These are phyloP conservation scores for Talinum fruticosum DNA, from an alignment of 148 eudicot genomes.

Conservation along the genomic window DNA sequence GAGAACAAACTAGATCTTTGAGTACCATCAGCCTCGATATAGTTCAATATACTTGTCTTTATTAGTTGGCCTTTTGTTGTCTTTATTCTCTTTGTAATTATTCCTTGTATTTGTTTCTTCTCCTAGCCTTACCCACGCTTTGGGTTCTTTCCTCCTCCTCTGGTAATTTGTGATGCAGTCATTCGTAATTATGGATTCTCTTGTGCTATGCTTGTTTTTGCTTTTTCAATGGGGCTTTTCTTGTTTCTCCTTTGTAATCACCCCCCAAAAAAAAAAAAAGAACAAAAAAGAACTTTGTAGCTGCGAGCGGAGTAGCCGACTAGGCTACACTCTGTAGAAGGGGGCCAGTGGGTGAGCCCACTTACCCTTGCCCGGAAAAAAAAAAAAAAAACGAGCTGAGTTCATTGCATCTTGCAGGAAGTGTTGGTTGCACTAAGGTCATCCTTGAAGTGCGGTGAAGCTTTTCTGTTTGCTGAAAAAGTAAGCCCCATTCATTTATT, in stretches of 20 bases:
- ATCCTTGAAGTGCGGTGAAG: conserved; percentile 63
- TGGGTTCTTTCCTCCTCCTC: neutral
- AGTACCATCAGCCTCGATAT: too few species aligned
- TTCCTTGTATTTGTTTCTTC: too few species aligned
- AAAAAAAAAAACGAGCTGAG: neutral
- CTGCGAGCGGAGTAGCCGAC: neutral
- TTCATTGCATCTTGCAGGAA: conserved; percentile 46
- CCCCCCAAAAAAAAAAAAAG: neutral
- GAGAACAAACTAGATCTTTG: too few species aligned
- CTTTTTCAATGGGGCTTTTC: neutral
- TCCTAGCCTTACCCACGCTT: neutral
- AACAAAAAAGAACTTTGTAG: neutral
- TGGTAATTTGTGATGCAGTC: neutral
- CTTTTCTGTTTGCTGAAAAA: conserved; percentile 67
- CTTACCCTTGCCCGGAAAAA: too few species aligned
- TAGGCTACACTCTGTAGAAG: too few species aligned
- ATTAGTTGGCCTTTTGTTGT: too few species aligned
- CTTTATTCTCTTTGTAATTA: too few species aligned
- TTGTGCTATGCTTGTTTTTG: neutral
- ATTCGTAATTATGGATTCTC: neutral
- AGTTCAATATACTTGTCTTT: too few species aligned
- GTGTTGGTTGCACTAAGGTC: conserved; percentile 60
- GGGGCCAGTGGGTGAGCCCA: too few species aligned
- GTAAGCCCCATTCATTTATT: conserved; percentile 44
- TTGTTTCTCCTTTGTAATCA: too few species aligned